Base-by-base conservation (phyloP, 1,284 basidiomycete genomes). In the Hymenochaete sp. region DNA sequence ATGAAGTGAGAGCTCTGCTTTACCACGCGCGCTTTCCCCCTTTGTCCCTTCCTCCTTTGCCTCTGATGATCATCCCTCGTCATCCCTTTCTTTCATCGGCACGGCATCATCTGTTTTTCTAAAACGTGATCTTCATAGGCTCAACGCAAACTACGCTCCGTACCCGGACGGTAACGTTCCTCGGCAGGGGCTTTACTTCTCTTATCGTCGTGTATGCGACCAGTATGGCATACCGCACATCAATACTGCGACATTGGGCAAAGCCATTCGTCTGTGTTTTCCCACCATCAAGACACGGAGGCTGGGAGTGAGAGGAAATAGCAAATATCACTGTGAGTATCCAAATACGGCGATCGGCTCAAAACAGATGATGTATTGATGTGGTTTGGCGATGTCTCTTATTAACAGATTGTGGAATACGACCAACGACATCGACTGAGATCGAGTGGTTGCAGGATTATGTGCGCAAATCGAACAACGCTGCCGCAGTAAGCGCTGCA, bases 231-330 rank as follows among this genome's bases (percentile, higher is more conserved):
- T 92, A 54, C 86, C 86, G 50, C 87, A 92, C 58, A 90, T 93
- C 69, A 95, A 93, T 69, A 90, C 91, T 33, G 91, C 92, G 51
- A 92, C 90, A 3, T 74, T 95, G 56, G 91, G 91, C 52, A 95
- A 96, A 66, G 90, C 90, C 41, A 92, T 96, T 57, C 75, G 90
- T 52, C 77, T 87, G 47, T 91, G 88, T 63, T 96, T 91, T 67
- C 88, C 89, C 37, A 86, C 84, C 54, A 92, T 96, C 74, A 92
- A 91, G 73, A 95, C 91, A 37, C 75, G 92, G 54, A 81, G 92
- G 48, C 66, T 95, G 48, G 91, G 91, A 48, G 89, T 91, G 47
- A 71, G 91, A 61, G 91, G 91, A 45, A 92, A 93, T 68, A 90
- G 81, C 67, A 90, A 91, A 71, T 91, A 91, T 67, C 88, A 91